These are phyloP conservation scores for Kuraishia piskuri DNA, from an alignment of 805 yeast genomes.

Conservation along the genomic window DNA sequence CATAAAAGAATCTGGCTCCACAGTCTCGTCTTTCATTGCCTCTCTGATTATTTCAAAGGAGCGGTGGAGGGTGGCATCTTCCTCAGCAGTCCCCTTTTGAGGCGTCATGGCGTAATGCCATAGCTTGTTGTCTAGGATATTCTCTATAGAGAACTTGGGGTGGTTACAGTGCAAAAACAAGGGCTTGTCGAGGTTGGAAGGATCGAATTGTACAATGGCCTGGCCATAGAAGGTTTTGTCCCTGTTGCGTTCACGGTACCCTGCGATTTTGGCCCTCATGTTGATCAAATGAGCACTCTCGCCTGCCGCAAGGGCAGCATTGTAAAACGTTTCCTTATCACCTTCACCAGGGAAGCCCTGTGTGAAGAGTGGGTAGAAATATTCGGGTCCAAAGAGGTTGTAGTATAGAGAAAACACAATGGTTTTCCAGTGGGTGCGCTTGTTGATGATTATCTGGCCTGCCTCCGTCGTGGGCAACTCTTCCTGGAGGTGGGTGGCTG, in stretches of 20 bases:
- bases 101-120: neutral
- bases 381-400: constrained; percentile 56
- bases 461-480: constrained; percentile 49
- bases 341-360: constrained; percentile 78
- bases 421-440: constrained; percentile 48
- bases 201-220: constrained; percentile 21
- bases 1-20: neutral
- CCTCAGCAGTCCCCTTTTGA: neutral
- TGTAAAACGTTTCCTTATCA: constrained; percentile 68
- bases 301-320: constrained; percentile 46
- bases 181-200: constrained; percentile 13
- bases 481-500: constrained; percentile 17
- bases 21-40: neutral
- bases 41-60: neutral
- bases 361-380: constrained; percentile 58
- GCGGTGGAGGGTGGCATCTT: neutral
- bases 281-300: constrained; percentile 14
- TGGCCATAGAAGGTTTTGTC: constrained; percentile 18
- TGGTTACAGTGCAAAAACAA: constrained; percentile 23
- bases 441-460: constrained; percentile 60
- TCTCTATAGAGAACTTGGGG: constrained; percentile 14
- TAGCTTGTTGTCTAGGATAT: neutral
- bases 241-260: constrained; percentile 16
- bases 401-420: constrained; percentile 54
- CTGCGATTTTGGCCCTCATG: constrained; percentile 20